Percentiles rank a stretch among this genome's conserved stretches.
These are phyloP conservation scores for Phytopythium delawarense DNA, from an alignment of 352 stramenopile species.

Conservation along the genomic window DNA sequence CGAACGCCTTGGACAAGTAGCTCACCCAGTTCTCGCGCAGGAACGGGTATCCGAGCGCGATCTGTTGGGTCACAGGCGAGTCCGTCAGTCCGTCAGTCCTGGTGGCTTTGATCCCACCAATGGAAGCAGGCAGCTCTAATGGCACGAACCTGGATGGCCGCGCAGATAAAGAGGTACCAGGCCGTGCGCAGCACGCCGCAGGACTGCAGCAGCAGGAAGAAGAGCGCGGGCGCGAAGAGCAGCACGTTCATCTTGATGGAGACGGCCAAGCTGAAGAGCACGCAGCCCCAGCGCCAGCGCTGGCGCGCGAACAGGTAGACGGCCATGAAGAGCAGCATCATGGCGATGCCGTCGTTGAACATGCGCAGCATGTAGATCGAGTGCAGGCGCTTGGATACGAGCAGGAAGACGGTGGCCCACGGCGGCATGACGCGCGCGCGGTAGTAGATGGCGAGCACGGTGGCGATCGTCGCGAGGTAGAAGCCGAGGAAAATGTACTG, in stretches of 20 bases:
- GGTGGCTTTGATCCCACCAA: too few relatives aligned
- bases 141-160: conserved; percentile 66
- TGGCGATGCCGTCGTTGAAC: conserved; percentile 98
- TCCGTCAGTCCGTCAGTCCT: not conserved
- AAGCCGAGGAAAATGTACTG: conserved; percentile 95
- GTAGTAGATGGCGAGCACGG: conserved; percentile 90
- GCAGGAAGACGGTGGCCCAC: conserved; percentile 90
- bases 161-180: conserved; percentile 90
- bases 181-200: conserved; percentile 75
- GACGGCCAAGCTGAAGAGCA: conserved; percentile 95
- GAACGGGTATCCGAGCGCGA: conserved; percentile 94
- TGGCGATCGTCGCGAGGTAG: conserved; percentile 90
- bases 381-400: conserved; percentile 95
- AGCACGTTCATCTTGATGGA: conserved; percentile 99
- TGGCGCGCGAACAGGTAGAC: conserved; percentile 86
- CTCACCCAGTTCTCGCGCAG: conserved; percentile 91
- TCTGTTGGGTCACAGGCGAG: conserved; percentile 15
- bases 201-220: conserved; percentile 94
- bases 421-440: conserved; percentile 66
- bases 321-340: conserved; percentile 94
- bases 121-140: not conserved
- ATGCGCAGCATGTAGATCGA: conserved; percentile 98
- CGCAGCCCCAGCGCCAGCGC: conserved; percentile 86
- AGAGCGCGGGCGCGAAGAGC: conserved; percentile 95
- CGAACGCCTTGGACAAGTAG: conserved; percentile 97